Evolutionary conservation across 108 stramenopile species (phyloP).

Genomic region (Cylindrotheca closterium): DNA sequence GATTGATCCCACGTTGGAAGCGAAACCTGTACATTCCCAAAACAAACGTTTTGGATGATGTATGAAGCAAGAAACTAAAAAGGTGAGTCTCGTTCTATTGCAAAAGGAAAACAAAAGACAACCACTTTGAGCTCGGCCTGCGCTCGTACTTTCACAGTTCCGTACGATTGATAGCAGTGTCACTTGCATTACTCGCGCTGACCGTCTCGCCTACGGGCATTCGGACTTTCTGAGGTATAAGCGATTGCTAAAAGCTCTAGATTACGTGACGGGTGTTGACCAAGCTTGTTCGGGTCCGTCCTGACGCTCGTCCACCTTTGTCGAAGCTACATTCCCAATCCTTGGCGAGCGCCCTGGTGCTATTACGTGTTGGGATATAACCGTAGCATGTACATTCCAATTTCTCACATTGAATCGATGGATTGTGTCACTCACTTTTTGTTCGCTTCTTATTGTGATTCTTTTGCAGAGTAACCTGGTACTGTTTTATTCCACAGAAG

Average conservation of each 20-base stretch:
- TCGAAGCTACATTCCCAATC: slow-evolving; percentile 77
- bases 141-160: slow-evolving; percentile 58
- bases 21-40: slow-evolving; percentile 66
- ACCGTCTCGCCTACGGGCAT: slow-evolving; percentile 31
- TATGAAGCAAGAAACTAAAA: slow-evolving; percentile 1
- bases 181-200: slow-evolving; percentile 63
- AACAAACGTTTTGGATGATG: slow-evolving; percentile 18
- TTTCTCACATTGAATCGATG: not conserved
- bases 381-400: slow-evolving; percentile 67
- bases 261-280: slow-evolving; percentile 47
- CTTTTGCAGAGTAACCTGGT: slow-evolving; percentile 2
- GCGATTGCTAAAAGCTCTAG: slow-evolving; percentile 71
- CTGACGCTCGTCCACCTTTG: slow-evolving; percentile 42
- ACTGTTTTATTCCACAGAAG: not conserved
- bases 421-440: not conserved
- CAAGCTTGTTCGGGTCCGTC: slow-evolving; percentile 42
- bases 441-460: not conserved
- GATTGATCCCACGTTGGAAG: slow-evolving; percentile 81
- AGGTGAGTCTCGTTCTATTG: not conserved
- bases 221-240: slow-evolving; percentile 59
- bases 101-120: not conserved
- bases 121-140: slow-evolving; percentile 59
- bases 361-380: slow-evolving; percentile 77
- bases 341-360: slow-evolving; percentile 79
- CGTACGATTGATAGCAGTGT: slow-evolving; percentile 62